A percentile compares a stretch with the other conserved stretches of the same genome.
These are phyloP conservation scores for Tetrapyrgos nigripes DNA, from an alignment of 1,284 basidiomycete species.

Conservation along the genomic window DNA sequence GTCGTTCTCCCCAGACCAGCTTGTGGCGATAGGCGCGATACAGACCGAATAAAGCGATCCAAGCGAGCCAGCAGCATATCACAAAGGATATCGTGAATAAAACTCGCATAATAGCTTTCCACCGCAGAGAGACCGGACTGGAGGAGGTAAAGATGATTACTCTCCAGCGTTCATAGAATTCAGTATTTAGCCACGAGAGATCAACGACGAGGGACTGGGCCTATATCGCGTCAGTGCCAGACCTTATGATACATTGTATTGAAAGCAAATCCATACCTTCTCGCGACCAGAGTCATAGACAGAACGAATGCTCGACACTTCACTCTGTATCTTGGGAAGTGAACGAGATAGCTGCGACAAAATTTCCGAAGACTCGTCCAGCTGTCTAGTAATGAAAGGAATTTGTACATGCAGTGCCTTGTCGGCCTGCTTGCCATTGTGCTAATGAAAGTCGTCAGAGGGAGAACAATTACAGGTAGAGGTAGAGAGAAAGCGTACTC, in stretches of 20 bases:
- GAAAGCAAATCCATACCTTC: constrained; percentile 51
- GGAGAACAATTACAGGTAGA: background rate
- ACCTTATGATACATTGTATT: background rate
- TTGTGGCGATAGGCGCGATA: constrained; percentile 74
- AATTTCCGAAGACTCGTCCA: constrained; percentile 60
- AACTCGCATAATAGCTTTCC: constrained; percentile 66
- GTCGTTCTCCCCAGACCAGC: constrained; percentile 76
- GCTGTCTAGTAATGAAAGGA: constrained; percentile 61
- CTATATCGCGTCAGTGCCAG: constrained; percentile 37
- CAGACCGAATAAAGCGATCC: constrained; percentile 65
- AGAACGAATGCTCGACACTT: constrained; percentile 61
- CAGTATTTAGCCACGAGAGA: constrained; percentile 75
- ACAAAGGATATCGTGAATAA: constrained; percentile 62
- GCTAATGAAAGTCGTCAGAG: constrained; percentile 43
- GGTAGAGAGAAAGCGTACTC: constrained; percentile 45
- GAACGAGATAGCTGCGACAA: constrained; percentile 56
- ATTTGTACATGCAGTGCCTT: constrained; percentile 61
- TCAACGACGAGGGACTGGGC: constrained; percentile 64
- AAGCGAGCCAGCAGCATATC: constrained; percentile 62
- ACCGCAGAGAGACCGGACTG: constrained; percentile 70
- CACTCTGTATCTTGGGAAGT: constrained; percentile 64
- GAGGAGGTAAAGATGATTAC: constrained; percentile 71
- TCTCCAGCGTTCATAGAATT: constrained; percentile 74
- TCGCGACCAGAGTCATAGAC: constrained; percentile 73
- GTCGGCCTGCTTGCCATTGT: constrained; percentile 61